A percentile compares a stretch with the other conserved stretches of the same genome.
phyloP scores from a whole-genome alignment of 495 filamentous ascomycete genomes.

The Neurospora terricola region DNA sequence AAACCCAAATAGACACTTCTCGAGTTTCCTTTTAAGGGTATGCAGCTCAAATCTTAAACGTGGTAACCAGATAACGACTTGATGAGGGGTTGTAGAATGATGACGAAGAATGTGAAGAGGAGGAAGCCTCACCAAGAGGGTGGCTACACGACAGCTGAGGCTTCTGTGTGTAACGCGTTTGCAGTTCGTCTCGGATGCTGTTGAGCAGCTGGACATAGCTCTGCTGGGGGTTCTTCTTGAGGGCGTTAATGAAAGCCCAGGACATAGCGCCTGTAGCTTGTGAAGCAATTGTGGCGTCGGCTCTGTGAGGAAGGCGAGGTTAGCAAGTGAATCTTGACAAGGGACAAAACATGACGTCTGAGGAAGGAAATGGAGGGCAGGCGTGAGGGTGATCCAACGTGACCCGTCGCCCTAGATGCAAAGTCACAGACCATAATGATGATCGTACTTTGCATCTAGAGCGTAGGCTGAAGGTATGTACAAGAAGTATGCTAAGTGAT shows the following conservation, averaged over 20 bases:
- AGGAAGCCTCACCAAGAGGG: conserved; percentile 59
- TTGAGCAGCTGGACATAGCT: conserved; percentile 94
- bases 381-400: conserved; percentile 33
- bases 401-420: conserved; percentile 45
- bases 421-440: conserved; percentile 24
- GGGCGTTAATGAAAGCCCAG: conserved; percentile 86
- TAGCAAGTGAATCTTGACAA: conserved; percentile 14
- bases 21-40: not conserved
- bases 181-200: conserved; percentile 86
- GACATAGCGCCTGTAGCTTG: conserved; percentile 97
- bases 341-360: not conserved
- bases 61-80: conserved; percentile 15
- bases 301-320: conserved; percentile 27
- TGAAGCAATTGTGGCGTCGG: conserved; percentile 57
- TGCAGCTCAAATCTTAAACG: conserved; percentile 15
- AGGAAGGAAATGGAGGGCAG: not conserved
- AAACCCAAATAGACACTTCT: not conserved
- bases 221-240: conserved; percentile 97
- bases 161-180: conserved; percentile 86
- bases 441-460: conserved; percentile 28
- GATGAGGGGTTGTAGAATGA: not conserved
- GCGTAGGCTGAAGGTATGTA: conserved; percentile 19
- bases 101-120: conserved; percentile 1
- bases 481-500: conserved; percentile 6
- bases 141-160: conserved; percentile 96